Conservation (phyloP, 352 stramenopile genomes). For the Phytophthora fragariae region DNA sequence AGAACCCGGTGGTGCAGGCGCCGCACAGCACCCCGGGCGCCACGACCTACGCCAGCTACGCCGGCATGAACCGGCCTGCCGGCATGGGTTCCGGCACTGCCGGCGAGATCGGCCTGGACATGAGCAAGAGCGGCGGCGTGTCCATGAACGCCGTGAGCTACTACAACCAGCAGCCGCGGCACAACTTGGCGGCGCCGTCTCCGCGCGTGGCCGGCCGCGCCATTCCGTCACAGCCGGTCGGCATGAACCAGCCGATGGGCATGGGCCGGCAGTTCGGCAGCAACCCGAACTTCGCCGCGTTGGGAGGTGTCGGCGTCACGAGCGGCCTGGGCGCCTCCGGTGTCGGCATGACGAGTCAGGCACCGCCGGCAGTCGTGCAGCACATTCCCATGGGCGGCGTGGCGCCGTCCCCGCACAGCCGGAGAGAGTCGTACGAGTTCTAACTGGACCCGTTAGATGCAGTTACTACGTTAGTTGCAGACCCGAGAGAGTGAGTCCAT, state of each 20-base stretch:
- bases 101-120: constrained; percentile 32
- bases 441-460: background rate
- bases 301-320: background rate
- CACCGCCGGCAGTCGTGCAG: background rate
- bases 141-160: constrained; percentile 56
- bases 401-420: background rate
- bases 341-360: constrained; percentile 17
- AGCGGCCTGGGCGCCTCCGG: background rate
- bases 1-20: too few species aligned
- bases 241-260: constrained; percentile 18
- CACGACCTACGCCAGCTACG: too few species aligned
- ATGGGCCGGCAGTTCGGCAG: constrained; percentile 18
- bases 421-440: background rate
- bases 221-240: constrained; percentile 51
- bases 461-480: background rate
- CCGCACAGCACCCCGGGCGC: too few species aligned
- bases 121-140: constrained; percentile 25
- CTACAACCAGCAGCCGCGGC: constrained; percentile 61
- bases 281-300: constrained; percentile 30
- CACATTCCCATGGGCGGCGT: background rate
- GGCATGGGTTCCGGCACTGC: constrained; percentile 8
- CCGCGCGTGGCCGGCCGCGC: constrained; percentile 55
- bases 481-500: background rate
- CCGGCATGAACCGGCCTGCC: too few species aligned
- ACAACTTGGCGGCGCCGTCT: constrained; percentile 50